phyloP scores from a whole-genome alignment of 1,284 basidiomycete species.

The Peniophora sp. region DNA sequence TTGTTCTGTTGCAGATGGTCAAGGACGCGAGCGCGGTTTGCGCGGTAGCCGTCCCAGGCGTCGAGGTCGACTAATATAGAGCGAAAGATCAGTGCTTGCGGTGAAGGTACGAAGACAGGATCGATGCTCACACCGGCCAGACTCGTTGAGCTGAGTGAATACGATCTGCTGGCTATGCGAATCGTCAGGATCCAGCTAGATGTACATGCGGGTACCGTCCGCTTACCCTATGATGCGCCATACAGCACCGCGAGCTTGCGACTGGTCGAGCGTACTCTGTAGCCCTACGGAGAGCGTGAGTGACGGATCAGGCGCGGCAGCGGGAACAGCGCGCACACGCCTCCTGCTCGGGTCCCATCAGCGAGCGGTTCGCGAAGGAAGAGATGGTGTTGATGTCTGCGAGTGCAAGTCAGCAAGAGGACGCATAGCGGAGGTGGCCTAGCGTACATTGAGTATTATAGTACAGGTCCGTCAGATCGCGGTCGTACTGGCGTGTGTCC shows the following conservation, averaged over 20 bases:
- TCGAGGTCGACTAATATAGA: slow-evolving; percentile 25
- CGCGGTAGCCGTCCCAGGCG: slow-evolving; percentile 59
- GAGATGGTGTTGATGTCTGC: slow-evolving; percentile 35
- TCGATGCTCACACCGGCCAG: slow-evolving; percentile 30
- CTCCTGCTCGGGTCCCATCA: slow-evolving; percentile 55
- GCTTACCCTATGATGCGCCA: slow-evolving; percentile 52
- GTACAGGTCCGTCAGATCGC: slow-evolving; percentile 55
- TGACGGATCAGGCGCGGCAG: background rate
- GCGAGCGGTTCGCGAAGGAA: slow-evolving; percentile 36
- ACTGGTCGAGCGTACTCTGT: slow-evolving; percentile 37
- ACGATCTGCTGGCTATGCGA: slow-evolving; percentile 44
- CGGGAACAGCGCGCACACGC: slow-evolving; percentile 31
- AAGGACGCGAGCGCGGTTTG: slow-evolving; percentile 50
- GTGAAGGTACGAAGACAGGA: background rate
- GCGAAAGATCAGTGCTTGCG: background rate
- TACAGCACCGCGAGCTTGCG: slow-evolving; percentile 40
- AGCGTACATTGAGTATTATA: slow-evolving; percentile 41
- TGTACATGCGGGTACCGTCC: too few species aligned
- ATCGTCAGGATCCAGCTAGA: slow-evolving; percentile 3
- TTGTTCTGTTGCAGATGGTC: slow-evolving; percentile 43
- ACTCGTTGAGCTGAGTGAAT: slow-evolving; percentile 39
- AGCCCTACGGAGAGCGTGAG: slow-evolving; percentile 36
- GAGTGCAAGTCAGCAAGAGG: background rate
- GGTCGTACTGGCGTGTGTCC: slow-evolving; percentile 61
- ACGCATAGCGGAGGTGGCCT: background rate